Base-by-base conservation (phyloP, 1,284 basidiomycete genomes). In the Cystobasidiaceae sp. region DNA sequence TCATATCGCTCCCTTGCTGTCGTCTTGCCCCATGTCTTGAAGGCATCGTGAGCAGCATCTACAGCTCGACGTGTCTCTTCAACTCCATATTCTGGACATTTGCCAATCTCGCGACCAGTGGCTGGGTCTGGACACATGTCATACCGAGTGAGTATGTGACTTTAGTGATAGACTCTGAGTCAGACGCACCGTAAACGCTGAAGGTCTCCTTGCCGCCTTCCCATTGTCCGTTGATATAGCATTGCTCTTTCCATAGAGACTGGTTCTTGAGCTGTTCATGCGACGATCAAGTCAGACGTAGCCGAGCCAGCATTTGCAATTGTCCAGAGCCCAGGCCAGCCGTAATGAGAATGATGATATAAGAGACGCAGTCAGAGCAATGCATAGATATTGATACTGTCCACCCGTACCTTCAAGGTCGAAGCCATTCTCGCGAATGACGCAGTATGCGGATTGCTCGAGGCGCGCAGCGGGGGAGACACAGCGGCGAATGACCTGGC, bases 51-150 rank as follows among this genome's bases (percentile, higher is more conserved):
- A 3, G 92, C 92, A 27, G 87, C 85, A 30, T 84, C 80, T 65
- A 94, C 89, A 8, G 92, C 92, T 68, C 83, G 80, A 70, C 85
- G 84, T 3, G 89, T 88, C 77, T 94, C 91, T 33, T 81, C 80
- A 46, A 90, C 76, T 11, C 86, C 87, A 86, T 94, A 89, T 74
- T 96, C 92, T 4, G 92, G 89, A 28, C 90, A 81, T 0, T 83
- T 85, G 28, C 89, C 92, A 46, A 94, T 82, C 63, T 84, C 82
- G 71, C 91, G 83, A 43, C 83, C 82, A 1, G 87, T 92, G 3
- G 89, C 87, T 32, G 92, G 92, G 79, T 94, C 92, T 92, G 68
- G 27, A 27, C 6, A 15, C 55, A 13, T 17, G 5, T 6, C 25
- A 23, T 8, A 1, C n/a, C 55, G 28, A 52, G 58, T 55, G 27